Conservation (phyloP, 2,329 filamentous ascomycete species). For the Thermochaetoides dissita region DNA sequence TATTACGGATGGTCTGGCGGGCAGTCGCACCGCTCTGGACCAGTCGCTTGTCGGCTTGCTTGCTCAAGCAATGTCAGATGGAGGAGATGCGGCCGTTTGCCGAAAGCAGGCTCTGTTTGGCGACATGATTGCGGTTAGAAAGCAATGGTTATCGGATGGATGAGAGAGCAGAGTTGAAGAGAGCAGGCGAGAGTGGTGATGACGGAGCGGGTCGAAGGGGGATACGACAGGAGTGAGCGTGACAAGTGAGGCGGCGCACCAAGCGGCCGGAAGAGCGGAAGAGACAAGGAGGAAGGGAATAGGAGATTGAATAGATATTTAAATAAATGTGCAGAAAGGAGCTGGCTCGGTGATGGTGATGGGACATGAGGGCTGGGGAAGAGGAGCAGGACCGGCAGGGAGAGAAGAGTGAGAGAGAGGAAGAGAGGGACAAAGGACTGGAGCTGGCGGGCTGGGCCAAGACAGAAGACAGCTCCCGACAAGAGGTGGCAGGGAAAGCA, state of each 20-base stretch:
- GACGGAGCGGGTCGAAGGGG: constrained; percentile 3
- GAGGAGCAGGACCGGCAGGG: constrained; percentile 3
- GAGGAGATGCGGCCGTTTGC: constrained; percentile 15
- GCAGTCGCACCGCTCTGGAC: background rate
- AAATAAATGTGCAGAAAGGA: background rate
- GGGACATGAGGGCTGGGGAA: constrained; percentile 1
- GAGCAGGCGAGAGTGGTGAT: constrained; percentile 5
- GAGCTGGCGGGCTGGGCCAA: constrained; percentile 4
- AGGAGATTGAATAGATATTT: constrained; percentile 1
- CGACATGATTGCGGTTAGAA: constrained; percentile 43
- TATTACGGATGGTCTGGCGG: background rate
- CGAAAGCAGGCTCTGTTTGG: constrained; percentile 32
- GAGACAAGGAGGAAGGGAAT: constrained; percentile 7
- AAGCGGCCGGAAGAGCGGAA: constrained; percentile 11
- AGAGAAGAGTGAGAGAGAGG: constrained; percentile 3
- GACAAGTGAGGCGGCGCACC: constrained; percentile 10
- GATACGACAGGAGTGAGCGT: constrained; percentile 1
- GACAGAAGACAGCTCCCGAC: constrained; percentile 3
- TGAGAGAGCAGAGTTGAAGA: constrained; percentile 11
- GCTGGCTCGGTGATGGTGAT: constrained; percentile 5
- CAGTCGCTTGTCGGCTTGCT: constrained; percentile 15
- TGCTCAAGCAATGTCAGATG: constrained; percentile 10
- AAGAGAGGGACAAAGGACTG: constrained; percentile 5
- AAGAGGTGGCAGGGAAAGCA: background rate
- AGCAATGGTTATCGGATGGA: constrained; percentile 27